Evolutionary conservation across 2,329 filamentous ascomycete genomes (phyloP).

Genomic region (Sclerotinia sclerotiorum): DNA sequence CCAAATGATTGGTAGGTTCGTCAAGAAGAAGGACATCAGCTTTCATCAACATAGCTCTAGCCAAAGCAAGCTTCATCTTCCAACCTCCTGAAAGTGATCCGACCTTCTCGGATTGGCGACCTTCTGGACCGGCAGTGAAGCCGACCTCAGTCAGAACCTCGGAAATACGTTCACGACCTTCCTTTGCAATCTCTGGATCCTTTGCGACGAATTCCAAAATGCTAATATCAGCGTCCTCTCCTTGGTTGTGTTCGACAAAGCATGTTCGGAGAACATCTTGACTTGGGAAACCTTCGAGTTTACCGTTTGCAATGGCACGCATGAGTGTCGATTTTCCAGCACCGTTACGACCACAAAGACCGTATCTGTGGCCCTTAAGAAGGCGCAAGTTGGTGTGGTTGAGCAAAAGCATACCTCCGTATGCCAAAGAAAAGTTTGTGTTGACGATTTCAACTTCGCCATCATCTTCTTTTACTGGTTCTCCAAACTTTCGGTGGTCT

Average conservation of each 20-base stretch:
- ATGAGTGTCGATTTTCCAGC: conserved; percentile 99
- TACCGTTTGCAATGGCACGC: conserved; percentile 92
- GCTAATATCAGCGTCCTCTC: conserved; percentile 93
- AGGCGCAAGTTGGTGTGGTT: conserved; percentile 94
- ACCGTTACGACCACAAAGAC: conserved; percentile 94
- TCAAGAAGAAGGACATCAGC: conserved; percentile 96
- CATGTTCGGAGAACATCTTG: conserved; percentile 92
- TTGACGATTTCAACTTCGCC: conserved; percentile 97
- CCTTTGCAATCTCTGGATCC: conserved; percentile 79
- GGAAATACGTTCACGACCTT: conserved; percentile 78
- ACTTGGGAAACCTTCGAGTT: conserved; percentile 93
- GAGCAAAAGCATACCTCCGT: conserved; percentile 94
- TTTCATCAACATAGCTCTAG: conserved; percentile 92
- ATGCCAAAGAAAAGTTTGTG: conserved; percentile 93
- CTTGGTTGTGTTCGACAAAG: conserved; percentile 99
- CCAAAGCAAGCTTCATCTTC: conserved; percentile 99
- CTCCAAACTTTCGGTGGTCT: conserved; percentile 83
- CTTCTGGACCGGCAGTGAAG: conserved; percentile 86
- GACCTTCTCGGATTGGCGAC: conserved; percentile 84
- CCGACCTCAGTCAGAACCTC: conserved; percentile 87
- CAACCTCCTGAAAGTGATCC: conserved; percentile 95
- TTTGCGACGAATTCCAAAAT: conserved; percentile 92
- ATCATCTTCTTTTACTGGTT: conserved; percentile 82
- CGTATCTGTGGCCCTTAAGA: conserved; percentile 95
- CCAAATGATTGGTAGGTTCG: conserved; percentile 98